Percentiles rank a stretch among this genome's conserved stretches.
Conservation (phyloP, 306 rosid species). For the Quercus agrifolia region DNA sequence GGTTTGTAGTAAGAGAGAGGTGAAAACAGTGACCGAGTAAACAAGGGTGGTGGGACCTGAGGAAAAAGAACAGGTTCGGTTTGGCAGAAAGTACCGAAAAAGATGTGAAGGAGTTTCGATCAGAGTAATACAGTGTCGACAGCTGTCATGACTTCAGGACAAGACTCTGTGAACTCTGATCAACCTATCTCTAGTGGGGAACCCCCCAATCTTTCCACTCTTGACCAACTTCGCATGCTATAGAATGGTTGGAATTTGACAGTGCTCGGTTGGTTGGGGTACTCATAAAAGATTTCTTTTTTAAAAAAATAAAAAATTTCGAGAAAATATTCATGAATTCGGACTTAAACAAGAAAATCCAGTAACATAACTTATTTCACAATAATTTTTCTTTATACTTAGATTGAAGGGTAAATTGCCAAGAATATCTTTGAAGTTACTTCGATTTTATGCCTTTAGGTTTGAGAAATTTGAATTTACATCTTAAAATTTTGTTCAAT, state of each 20-base stretch:
- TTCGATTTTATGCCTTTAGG: too few relatives aligned
- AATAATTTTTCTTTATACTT: too few relatives aligned
- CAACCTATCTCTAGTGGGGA: background rate
- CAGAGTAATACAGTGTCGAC: slow-evolving; percentile 30
- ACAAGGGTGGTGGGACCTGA: slow-evolving; percentile 2
- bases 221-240: slow-evolving; percentile 15
- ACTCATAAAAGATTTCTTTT: too few relatives aligned
- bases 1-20: background rate
- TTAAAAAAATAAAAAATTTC: too few relatives aligned
- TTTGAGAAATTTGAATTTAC: too few relatives aligned
- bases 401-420: too few relatives aligned
- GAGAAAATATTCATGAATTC: too few relatives aligned
- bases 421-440: too few relatives aligned
- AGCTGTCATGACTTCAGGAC: slow-evolving; percentile 31
- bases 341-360: too few relatives aligned
- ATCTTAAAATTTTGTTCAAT: too few relatives aligned
- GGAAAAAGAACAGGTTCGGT: background rate
- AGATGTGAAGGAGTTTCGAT: slow-evolving; percentile 31
- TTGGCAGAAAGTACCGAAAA: background rate
- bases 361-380: too few relatives aligned
- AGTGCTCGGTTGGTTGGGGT: background rate
- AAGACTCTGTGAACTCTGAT: slow-evolving; percentile 7
- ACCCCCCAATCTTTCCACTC: background rate
- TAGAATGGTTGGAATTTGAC: background rate
- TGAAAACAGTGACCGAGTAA: slow-evolving; percentile 12